phyloP scores from a whole-genome alignment of 129 eudicot species.

The Helichrysum umbraculigerum region DNA sequence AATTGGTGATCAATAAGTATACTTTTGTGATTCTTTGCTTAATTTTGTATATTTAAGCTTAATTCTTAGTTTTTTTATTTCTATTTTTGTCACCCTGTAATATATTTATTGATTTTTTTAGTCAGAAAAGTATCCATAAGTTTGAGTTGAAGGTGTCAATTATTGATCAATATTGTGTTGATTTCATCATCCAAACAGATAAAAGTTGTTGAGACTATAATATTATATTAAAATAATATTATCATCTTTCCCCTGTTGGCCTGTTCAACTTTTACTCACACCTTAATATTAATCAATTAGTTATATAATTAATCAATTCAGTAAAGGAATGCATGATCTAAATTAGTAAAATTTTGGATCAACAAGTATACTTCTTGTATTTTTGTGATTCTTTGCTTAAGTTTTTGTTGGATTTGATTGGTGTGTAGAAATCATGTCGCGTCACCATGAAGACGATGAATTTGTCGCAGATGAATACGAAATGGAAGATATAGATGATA shows the following conservation, averaged over 20 bases:
- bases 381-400: neutral
- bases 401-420: neutral
- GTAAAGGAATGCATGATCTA: neutral
- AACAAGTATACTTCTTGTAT: neutral
- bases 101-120: no score
- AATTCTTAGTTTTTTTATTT: no score
- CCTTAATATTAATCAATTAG: neutral
- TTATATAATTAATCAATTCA: neutral
- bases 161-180: neutral
- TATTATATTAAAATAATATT: no score
- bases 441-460: constrained; percentile 54
- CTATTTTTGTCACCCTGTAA: neutral
- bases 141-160: neutral
- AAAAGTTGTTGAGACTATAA: neutral
- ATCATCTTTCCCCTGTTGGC: neutral
- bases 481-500: constrained; percentile 73
- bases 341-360: neutral
- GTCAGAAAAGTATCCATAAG: neutral
- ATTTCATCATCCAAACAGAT: neutral
- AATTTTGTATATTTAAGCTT: neutral
- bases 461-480: constrained; percentile 75
- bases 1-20: neutral
- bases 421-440: constrained; percentile 62
- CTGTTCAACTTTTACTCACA: neutral
- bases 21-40: neutral